Conservation (phyloP, 805 yeast genomes). For the Candida krabiensis region DNA sequence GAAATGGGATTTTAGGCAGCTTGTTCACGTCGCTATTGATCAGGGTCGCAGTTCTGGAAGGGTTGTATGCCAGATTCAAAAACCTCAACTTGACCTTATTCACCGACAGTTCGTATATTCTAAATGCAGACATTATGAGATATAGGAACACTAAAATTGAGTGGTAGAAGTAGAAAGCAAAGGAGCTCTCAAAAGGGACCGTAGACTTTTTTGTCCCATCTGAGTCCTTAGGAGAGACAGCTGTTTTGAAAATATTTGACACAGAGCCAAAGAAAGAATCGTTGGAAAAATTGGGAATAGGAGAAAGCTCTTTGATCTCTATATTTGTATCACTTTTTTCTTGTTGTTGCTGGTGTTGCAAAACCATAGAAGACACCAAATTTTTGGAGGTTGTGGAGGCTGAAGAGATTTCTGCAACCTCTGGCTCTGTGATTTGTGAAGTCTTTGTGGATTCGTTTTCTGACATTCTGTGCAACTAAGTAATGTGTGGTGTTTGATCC, state of each 20-base stretch:
- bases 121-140: constrained; percentile 53
- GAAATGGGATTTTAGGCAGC: constrained; percentile 73
- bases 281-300: constrained; percentile 19
- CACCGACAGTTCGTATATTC: constrained; percentile 51
- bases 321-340: background rate
- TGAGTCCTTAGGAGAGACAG: constrained; percentile 17
- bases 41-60: constrained; percentile 76
- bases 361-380: background rate
- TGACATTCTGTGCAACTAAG: too few relatives aligned
- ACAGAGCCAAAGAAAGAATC: constrained; percentile 20
- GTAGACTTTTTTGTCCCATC: constrained; percentile 7
- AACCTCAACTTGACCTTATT: constrained; percentile 57
- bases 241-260: constrained; percentile 19
- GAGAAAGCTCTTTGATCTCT: constrained; percentile 6
- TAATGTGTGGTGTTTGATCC: too few relatives aligned
- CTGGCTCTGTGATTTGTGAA: background rate
- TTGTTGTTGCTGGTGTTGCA: background rate
- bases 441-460: background rate
- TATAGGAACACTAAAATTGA: constrained; percentile 51
- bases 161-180: constrained; percentile 42
- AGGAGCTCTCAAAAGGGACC: constrained; percentile 1
- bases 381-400: background rate
- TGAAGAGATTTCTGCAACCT: background rate
- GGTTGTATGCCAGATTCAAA: constrained; percentile 63
- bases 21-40: constrained; percentile 80